These are phyloP conservation scores for Sophora flavescens DNA, from an alignment of 306 rosid genomes.

Conservation along the genomic window DNA sequence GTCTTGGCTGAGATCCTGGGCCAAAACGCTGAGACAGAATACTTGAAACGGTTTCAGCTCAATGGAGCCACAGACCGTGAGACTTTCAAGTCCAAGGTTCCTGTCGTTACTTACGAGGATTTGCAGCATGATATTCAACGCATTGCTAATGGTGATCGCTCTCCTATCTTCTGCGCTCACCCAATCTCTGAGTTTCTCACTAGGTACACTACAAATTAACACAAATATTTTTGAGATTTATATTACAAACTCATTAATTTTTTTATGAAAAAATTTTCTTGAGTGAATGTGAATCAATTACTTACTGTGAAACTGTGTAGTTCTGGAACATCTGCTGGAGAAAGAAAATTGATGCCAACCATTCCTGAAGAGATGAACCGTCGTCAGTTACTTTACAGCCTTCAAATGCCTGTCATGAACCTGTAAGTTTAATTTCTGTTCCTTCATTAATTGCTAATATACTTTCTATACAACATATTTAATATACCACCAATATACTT, in stretches of 20 bases:
- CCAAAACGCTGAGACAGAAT: constrained; percentile 73
- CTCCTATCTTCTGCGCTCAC: constrained; percentile 71
- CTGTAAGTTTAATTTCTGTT: constrained; percentile 46
- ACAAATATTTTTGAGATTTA: too few relatives aligned
- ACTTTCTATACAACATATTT: too few relatives aligned
- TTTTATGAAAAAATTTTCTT: background rate
- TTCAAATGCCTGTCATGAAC: constrained; percentile 88
- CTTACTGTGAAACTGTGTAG: constrained; percentile 49
- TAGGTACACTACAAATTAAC: constrained; percentile 52
- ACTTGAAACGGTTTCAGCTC: constrained; percentile 64
- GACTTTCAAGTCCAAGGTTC: constrained; percentile 69
- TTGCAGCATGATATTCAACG: constrained; percentile 75
- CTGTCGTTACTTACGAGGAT: constrained; percentile 78
- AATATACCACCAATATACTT: too few relatives aligned
- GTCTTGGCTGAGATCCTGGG: constrained; percentile 66
- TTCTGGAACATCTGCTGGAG: constrained; percentile 93
- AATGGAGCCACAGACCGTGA: constrained; percentile 72
- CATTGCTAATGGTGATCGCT: constrained; percentile 83
- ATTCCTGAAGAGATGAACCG: constrained; percentile 75
- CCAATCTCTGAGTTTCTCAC: constrained; percentile 91
- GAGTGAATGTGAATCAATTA: background rate
- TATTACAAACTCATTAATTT: too few relatives aligned
- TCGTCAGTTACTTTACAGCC: constrained; percentile 74
- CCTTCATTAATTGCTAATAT: background rate
- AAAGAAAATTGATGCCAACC: constrained; percentile 88